Evolutionary conservation across 2,329 filamentous ascomycete genomes (phyloP).

Genomic region (Epicoccum nigrum): DNA sequence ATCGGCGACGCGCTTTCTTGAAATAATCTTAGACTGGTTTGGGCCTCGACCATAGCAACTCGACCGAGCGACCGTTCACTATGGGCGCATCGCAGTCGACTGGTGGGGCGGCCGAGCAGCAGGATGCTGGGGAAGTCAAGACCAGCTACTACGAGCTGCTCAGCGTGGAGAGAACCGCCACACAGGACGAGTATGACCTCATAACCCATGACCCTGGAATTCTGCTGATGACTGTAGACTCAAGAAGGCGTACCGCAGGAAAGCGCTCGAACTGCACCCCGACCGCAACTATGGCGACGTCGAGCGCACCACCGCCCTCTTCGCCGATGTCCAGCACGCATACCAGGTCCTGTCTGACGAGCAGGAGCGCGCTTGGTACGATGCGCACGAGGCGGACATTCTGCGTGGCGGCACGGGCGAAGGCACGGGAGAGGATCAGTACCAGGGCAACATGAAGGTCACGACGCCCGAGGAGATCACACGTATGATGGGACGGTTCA

Average conservation of each 20-base stretch:
- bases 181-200: slow-evolving; percentile 73
- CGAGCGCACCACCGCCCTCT: slow-evolving; percentile 80
- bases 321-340: slow-evolving; percentile 90
- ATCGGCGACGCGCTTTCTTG: slow-evolving; percentile 15
- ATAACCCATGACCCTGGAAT: neutral
- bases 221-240: slow-evolving; percentile 62
- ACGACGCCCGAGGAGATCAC: slow-evolving; percentile 83
- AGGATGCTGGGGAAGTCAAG: slow-evolving; percentile 31
- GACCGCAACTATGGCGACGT: slow-evolving; percentile 90
- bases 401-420: slow-evolving; percentile 68
- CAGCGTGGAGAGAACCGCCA: slow-evolving; percentile 72
- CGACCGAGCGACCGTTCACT: slow-evolving; percentile 9
- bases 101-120: slow-evolving; percentile 27
- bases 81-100: slow-evolving; percentile 58
- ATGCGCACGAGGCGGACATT: slow-evolving; percentile 88
- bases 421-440: slow-evolving; percentile 56
- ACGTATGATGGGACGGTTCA: slow-evolving; percentile 79
- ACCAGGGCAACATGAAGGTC: slow-evolving; percentile 72
- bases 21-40: slow-evolving; percentile 1
- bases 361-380: slow-evolving; percentile 97
- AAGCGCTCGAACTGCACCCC: slow-evolving; percentile 91
- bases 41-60: slow-evolving; percentile 5
- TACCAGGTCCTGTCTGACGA: slow-evolving; percentile 96
- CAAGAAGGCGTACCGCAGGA: slow-evolving; percentile 89
- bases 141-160: slow-evolving; percentile 88